Conservation (phyloP, 805 yeast genomes). For the Hanseniaspora meyeri region DNA sequence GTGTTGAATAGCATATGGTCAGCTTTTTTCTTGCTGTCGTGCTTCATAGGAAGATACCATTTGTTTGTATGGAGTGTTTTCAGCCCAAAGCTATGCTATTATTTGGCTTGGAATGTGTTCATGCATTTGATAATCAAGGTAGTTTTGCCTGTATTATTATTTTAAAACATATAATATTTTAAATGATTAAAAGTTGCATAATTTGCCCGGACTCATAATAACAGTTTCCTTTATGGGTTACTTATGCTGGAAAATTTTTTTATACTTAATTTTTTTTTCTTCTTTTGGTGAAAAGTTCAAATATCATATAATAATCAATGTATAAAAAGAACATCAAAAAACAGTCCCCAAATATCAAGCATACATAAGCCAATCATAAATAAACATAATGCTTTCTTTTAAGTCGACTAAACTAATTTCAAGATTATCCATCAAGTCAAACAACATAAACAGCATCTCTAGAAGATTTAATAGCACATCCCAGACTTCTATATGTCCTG, state of each 20-base stretch:
- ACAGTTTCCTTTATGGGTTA: neutral
- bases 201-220: neutral
- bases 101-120: slow-evolving; percentile 58
- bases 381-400: neutral
- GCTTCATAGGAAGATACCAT: slow-evolving; percentile 66
- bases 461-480: neutral
- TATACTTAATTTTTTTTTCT: no score
- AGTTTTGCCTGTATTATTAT: slow-evolving; percentile 17
- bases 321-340: no score
- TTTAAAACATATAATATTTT: neutral
- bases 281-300: neutral
- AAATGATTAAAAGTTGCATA: neutral
- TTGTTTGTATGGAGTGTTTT: slow-evolving; percentile 96
- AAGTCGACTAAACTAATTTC: neutral
- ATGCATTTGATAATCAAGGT: slow-evolving; percentile 35
- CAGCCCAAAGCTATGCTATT: slow-evolving; percentile 79
- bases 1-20: slow-evolving; percentile 52
- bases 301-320: no score
- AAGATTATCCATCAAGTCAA: neutral
- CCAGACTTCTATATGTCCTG: slow-evolving; percentile 40
- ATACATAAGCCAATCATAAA: neutral
- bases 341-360: no score
- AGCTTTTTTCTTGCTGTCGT: slow-evolving; percentile 49
- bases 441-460: neutral
- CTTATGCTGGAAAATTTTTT: neutral